Conservation (phyloP, 257 asterid species). For the Perilla frutescens region DNA sequence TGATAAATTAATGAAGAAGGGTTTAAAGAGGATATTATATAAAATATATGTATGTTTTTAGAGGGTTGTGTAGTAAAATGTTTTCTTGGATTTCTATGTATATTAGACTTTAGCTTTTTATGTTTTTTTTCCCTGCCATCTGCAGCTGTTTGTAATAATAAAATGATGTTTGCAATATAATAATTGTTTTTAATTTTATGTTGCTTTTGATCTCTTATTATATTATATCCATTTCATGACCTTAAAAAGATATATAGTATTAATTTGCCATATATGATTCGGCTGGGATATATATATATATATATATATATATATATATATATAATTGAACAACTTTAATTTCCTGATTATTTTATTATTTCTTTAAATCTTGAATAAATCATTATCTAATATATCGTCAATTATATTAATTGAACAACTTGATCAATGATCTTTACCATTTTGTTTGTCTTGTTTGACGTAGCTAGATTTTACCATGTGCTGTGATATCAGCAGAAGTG, state of each 20-base stretch:
- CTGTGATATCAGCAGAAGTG: conserved; percentile 16
- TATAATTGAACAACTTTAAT: neutral
- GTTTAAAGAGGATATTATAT: neutral
- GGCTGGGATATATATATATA: neutral
- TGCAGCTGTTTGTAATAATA: conserved; percentile 33
- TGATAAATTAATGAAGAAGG: neutral
- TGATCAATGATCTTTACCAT: conserved; percentile 14
- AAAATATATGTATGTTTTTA: conserved; percentile 26
- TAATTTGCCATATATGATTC: neutral
- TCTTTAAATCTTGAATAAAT: neutral
- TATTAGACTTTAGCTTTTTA: neutral
- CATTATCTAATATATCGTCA: neutral
- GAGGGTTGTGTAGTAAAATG: conserved; percentile 22
- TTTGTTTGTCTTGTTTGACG: neutral
- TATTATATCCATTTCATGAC: neutral
- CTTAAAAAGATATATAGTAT: neutral
- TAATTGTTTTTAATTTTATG: neutral
- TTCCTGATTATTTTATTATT: conserved; percentile 8
- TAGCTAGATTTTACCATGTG: conserved; percentile 25
- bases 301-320: too few relatives aligned
- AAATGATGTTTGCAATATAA: conserved; percentile 31
- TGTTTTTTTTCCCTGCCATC: neutral
- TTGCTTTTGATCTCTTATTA: neutral
- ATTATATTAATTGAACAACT: too few relatives aligned
- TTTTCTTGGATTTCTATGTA: conserved; percentile 33